A percentile compares a stretch with the other conserved stretches of the same genome.
Evolutionary conservation across 345 rosid genomes (phyloP).

Genomic region (Boechera retrofracta): DNA sequence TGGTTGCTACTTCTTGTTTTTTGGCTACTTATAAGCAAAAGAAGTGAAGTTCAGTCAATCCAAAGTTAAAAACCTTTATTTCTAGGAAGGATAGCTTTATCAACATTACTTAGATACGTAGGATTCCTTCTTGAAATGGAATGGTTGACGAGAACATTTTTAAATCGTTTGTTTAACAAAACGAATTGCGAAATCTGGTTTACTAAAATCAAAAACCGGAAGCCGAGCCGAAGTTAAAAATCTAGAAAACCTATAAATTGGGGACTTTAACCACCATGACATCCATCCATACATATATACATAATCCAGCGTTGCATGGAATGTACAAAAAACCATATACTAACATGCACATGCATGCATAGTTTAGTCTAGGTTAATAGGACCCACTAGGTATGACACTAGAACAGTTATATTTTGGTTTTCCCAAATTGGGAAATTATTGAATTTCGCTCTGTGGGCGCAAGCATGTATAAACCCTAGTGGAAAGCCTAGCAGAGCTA

Average conservation of each 20-base stretch:
- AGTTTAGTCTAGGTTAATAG: constrained; percentile 2
- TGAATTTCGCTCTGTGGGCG: constrained; percentile 13
- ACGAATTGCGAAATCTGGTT: background rate
- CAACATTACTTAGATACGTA: background rate
- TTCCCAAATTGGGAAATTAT: background rate
- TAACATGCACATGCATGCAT: constrained; percentile 26
- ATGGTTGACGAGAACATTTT: background rate
- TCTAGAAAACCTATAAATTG: too few species aligned
- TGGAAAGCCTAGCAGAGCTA: constrained; percentile 2
- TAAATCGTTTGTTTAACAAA: background rate
- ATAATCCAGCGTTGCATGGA: constrained; percentile 16
- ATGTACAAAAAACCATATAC: constrained; percentile 20
- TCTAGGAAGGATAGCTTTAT: background rate
- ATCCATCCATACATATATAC: background rate
- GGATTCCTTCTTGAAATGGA: too few species aligned
- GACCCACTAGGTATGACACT: constrained; percentile 2
- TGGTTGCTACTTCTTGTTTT: too few species aligned
- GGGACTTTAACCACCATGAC: background rate
- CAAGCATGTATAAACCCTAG: background rate
- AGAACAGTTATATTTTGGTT: background rate
- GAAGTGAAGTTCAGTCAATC: too few species aligned
- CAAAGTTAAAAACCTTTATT: too few species aligned
- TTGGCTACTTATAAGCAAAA: too few species aligned
- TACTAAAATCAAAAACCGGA: too few species aligned
- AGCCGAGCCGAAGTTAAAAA: too few species aligned